These are phyloP conservation scores for Conticribra weissflogii DNA, from an alignment of 108 stramenopile species.

Conservation along the genomic window DNA sequence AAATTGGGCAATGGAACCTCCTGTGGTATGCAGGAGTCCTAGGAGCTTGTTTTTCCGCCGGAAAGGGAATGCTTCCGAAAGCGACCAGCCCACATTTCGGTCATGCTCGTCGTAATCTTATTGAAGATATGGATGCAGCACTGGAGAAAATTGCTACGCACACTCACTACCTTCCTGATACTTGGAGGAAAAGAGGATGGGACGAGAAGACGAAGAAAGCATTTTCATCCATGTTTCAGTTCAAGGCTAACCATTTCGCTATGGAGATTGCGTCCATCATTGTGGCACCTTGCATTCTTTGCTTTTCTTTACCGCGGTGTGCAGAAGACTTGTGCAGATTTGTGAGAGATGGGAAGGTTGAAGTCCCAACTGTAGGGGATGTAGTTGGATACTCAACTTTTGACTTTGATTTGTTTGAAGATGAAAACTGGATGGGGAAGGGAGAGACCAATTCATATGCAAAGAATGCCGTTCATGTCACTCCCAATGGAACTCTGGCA, in stretches of 20 bases:
- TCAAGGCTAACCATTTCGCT: slow-evolving; percentile 82
- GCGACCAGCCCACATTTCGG: slow-evolving; percentile 53
- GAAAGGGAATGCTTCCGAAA: slow-evolving; percentile 75
- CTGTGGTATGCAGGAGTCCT: slow-evolving; percentile 91
- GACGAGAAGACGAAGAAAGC: slow-evolving; percentile 65
- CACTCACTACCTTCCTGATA: slow-evolving; percentile 91
- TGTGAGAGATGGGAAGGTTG: slow-evolving; percentile 73
- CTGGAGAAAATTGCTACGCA: slow-evolving; percentile 73
- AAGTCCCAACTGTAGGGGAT: slow-evolving; percentile 86
- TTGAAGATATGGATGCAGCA: slow-evolving; percentile 69
- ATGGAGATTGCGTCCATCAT: slow-evolving; percentile 82
- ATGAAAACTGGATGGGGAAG: slow-evolving; percentile 78
- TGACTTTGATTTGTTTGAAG: slow-evolving; percentile 87
- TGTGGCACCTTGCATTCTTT: slow-evolving; percentile 88
- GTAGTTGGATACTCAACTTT: slow-evolving; percentile 93
- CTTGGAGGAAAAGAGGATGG: slow-evolving; percentile 76
- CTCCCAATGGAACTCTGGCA: not conserved
- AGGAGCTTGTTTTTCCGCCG: slow-evolving; percentile 81
- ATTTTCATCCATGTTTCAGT: slow-evolving; percentile 81
- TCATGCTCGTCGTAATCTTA: slow-evolving; percentile 59
- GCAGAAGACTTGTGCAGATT: slow-evolving; percentile 86
- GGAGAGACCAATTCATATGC: slow-evolving; percentile 7
- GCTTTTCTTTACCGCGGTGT: slow-evolving; percentile 82
- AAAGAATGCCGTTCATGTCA: not conserved
- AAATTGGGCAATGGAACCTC: slow-evolving; percentile 90